These are phyloP conservation scores for Leucocoprinus leucothites DNA, from an alignment of 768 basidiomycete genomes.

Conservation along the genomic window DNA sequence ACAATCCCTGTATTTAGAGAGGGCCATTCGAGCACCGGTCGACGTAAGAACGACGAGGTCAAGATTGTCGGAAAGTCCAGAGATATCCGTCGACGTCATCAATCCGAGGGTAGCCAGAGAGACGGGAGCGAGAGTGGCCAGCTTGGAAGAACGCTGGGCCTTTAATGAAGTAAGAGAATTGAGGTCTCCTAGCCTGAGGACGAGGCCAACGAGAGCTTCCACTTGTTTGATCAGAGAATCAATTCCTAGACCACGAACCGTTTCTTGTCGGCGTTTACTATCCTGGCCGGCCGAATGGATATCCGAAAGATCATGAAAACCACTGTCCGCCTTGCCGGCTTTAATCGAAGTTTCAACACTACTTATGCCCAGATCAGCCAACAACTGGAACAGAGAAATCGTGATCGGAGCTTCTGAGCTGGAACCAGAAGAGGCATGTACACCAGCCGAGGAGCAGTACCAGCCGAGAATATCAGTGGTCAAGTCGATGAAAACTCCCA, in stretches of 20 bases:
- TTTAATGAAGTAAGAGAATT: neutral
- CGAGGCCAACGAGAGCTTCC: neutral
- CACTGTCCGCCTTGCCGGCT: conserved; percentile 10
- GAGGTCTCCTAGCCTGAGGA: neutral
- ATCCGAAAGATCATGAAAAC: conserved; percentile 14
- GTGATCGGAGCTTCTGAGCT: neutral
- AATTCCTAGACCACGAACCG: neutral
- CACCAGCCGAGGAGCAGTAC: neutral
- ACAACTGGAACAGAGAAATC: neutral
- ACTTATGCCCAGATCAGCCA: conserved; percentile 5
- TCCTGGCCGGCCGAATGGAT: conserved; percentile 14
- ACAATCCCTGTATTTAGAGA: neutral
- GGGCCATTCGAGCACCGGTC: neutral
- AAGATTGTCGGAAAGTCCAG: neutral
- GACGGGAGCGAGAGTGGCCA: neutral
- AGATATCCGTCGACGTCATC: neutral
- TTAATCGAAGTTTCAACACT: conserved; percentile 11
- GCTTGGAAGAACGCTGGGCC: neutral
- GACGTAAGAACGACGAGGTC: neutral
- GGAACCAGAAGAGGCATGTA: neutral
- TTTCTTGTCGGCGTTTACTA: neutral
- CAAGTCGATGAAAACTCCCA: conserved; percentile 16
- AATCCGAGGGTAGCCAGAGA: neutral
- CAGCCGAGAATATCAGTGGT: neutral
- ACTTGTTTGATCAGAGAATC: neutral